A percentile compares a stretch with the other conserved stretches of the same genome.
phyloP scores from a whole-genome alignment of 1,284 basidiomycete genomes.

The Melampsora larici-populina region DNA sequence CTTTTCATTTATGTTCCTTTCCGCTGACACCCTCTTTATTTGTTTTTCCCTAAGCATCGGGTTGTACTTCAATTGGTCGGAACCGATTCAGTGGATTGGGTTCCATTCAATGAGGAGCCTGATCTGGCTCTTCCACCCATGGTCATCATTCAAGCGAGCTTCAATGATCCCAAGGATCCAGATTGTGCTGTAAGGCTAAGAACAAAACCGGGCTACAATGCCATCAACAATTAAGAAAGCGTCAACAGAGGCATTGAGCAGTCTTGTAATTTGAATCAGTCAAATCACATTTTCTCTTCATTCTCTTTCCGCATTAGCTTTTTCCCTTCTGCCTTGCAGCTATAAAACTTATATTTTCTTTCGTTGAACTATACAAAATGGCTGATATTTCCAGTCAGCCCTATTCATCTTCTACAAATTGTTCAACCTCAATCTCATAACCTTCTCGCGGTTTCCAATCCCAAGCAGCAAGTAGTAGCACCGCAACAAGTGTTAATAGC shows the following conservation, averaged over 20 bases:
- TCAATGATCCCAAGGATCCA: conserved; percentile 41
- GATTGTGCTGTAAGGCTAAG: conserved; percentile 28
- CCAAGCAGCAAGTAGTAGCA: not conserved
- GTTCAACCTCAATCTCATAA: not conserved
- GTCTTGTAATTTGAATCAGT: conserved; percentile 30
- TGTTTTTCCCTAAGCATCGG: conserved; percentile 24
- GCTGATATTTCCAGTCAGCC: conserved; percentile 23
- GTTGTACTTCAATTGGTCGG: conserved; percentile 41
- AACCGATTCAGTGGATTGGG: conserved; percentile 26
- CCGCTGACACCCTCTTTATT: not conserved
- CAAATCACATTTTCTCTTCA: conserved; percentile 9
- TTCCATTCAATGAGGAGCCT: conserved; percentile 17
- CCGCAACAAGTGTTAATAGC: conserved; percentile 5
- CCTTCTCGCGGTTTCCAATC: conserved; percentile 23
- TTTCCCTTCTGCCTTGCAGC: not conserved
- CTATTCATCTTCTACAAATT: not conserved
- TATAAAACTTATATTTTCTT: not conserved
- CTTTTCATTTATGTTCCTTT: not conserved
- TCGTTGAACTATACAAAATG: conserved; percentile 24
- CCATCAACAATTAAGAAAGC: conserved; percentile 26
- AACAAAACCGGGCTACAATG: conserved; percentile 1
- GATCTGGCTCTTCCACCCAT: conserved; percentile 14
- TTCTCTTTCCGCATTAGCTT: not conserved
- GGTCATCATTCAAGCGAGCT: conserved; percentile 34
- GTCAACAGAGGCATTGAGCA: conserved; percentile 27